phyloP scores from a whole-genome alignment of 352 stramenopile genomes.

The Phytophthora sp. region DNA sequence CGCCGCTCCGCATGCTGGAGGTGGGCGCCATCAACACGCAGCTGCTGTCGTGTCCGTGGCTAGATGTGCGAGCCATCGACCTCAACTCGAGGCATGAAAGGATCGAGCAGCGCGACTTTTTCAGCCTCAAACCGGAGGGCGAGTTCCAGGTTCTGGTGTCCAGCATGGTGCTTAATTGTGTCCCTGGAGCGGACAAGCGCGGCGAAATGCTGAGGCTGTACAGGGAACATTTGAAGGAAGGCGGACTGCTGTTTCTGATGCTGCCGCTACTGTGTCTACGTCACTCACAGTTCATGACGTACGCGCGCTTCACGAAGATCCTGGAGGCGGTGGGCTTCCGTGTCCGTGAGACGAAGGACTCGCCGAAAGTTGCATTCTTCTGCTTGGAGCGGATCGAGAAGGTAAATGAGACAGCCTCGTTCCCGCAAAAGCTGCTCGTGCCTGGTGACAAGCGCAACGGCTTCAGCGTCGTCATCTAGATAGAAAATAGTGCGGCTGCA shows the following conservation, averaged over 20 bases:
- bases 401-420: constrained; percentile 27
- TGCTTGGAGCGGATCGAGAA: constrained; percentile 65
- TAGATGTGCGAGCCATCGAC: constrained; percentile 95
- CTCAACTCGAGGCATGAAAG: constrained; percentile 91
- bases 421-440: constrained; percentile 56
- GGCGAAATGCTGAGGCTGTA: constrained; percentile 79
- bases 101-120: constrained; percentile 94
- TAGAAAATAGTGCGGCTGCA: constrained; percentile 20
- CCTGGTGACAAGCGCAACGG: constrained; percentile 66
- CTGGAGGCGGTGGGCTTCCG: constrained; percentile 73
- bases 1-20: constrained; percentile 67
- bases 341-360: constrained; percentile 77
- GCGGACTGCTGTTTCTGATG: constrained; percentile 76
- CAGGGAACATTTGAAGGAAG: constrained; percentile 58
- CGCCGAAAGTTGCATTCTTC: constrained; percentile 84
- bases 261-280: constrained; percentile 75
- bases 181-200: constrained; percentile 89
- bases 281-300: constrained; percentile 83
- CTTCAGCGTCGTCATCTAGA: constrained; percentile 73
- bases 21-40: constrained; percentile 97
- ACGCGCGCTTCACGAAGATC: constrained; percentile 67
- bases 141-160: constrained; percentile 94
- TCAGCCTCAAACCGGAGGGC: constrained; percentile 67
- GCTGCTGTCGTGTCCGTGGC: constrained; percentile 92
- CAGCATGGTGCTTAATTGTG: constrained; percentile 97